A percentile compares a stretch with the other conserved stretches of the same genome.
These are phyloP conservation scores for Carex arenaria DNA, from an alignment of 202 grass and related monocot species.

Conservation along the genomic window DNA sequence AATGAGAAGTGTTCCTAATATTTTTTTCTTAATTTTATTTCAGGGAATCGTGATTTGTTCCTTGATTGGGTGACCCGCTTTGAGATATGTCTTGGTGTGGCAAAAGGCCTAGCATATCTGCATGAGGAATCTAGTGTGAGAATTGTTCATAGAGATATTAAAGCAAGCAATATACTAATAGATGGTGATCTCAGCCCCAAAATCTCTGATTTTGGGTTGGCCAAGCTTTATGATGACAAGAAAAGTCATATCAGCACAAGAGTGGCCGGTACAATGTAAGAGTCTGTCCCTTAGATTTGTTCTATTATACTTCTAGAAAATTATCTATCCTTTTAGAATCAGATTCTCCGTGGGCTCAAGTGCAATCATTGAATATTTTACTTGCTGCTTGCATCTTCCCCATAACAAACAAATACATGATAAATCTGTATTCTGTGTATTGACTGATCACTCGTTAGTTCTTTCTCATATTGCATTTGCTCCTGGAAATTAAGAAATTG, in stretches of 20 bases:
- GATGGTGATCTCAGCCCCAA: slow-evolving; percentile 72
- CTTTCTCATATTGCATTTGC: neutral
- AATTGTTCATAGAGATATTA: slow-evolving; percentile 84
- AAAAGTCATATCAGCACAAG: slow-evolving; percentile 88
- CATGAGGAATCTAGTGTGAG: slow-evolving; percentile 81
- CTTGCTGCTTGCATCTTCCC: neutral
- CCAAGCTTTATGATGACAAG: slow-evolving; percentile 78
- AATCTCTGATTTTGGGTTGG: slow-evolving; percentile 90
- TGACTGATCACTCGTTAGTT: neutral
- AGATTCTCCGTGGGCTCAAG: neutral
- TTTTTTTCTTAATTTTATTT: slow-evolving; percentile 3
- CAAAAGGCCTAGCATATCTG: slow-evolving; percentile 69
- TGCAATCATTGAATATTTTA: neutral
- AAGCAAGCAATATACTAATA: slow-evolving; percentile 83
- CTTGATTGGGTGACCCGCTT: slow-evolving; percentile 66
- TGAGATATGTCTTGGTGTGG: slow-evolving; percentile 70
- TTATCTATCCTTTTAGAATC: neutral
- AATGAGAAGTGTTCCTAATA: neutral
- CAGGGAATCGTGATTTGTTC: slow-evolving; percentile 42
- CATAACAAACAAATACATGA: neutral
- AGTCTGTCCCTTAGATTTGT: neutral
- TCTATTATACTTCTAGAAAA: neutral
- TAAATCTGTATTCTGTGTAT: neutral
- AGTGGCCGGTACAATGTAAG: slow-evolving; percentile 93
- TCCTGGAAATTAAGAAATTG: neutral